Conservation (phyloP, 441 rosid genomes). For the Isatis lusitanica region DNA sequence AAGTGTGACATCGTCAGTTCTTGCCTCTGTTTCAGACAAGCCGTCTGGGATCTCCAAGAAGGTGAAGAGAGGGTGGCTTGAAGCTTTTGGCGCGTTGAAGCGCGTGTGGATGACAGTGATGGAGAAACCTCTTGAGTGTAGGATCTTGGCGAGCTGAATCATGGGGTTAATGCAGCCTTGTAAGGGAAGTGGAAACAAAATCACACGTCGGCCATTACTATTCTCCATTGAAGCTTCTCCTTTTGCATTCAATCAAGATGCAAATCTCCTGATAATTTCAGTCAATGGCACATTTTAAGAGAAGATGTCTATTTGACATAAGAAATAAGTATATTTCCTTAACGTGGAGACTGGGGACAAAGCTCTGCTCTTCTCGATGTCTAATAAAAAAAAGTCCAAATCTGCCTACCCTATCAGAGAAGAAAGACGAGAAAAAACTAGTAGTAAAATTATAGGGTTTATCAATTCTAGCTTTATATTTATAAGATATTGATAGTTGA, state of each 20-base stretch:
- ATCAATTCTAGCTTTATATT: neutral
- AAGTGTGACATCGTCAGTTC: neutral
- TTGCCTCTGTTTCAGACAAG: conserved; percentile 29
- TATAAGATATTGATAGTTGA: neutral
- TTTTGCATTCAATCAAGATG: neutral
- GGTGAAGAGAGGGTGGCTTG: conserved; percentile 38
- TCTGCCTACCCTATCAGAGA: neutral
- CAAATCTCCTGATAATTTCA: neutral
- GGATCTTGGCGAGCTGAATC: conserved; percentile 35
- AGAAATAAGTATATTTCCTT: neutral
- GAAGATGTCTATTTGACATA: neutral
- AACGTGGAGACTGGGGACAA: neutral
- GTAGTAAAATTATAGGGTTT: neutral
- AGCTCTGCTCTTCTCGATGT: neutral
- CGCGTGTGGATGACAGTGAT: conserved; percentile 48
- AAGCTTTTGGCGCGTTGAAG: conserved; percentile 45
- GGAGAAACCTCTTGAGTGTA: conserved; percentile 29
- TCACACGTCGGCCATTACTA: conserved; percentile 10
- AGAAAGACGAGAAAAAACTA: too few species aligned
- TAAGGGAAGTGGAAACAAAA: conserved; percentile 32
- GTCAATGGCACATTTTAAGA: neutral
- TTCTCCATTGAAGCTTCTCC: conserved; percentile 27
- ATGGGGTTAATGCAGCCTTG: conserved; percentile 38
- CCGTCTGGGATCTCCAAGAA: conserved; percentile 31
- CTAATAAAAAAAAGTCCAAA: neutral